Base-by-base conservation (phyloP, 768 basidiomycete species). In the Russula vinacea region DNA sequence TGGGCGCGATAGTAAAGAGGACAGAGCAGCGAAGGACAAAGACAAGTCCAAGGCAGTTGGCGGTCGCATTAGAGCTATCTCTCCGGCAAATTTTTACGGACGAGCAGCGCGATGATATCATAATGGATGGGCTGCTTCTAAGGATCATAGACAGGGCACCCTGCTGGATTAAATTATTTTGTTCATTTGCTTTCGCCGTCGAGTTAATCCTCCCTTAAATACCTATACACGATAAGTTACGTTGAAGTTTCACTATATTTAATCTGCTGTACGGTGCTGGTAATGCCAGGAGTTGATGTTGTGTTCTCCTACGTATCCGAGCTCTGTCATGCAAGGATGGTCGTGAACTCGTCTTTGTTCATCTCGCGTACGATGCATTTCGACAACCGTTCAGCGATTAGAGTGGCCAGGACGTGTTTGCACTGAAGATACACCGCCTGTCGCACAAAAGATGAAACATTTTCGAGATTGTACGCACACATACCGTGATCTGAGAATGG, bases 381-480 rank as follows among this genome's bases (percentile, higher is more conserved):
- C 4, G 76, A 76, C 56, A 90, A 72, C 57, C 79, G 81, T 32
- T 81, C 73, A 2, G 88, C 87, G 16, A 93, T 75, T 16, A 79
- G 75, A 14, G 82, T 79, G 3, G 90, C 91, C 29, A 93, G 78
- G 3, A 90, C 73, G 72, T 93, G 91, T 72, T 93, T 92, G 71
- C 91, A 93, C 91, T 92, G 67, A 17, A 22, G 32, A 40, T 58
- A 11, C 11, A 17, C 6, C 24, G 1, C 33, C 35, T 16, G 10
- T 52, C 24, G 19, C 19, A 40, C 47, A 39, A 60, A 57, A 19
- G 49, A n/a, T 2, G 47, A n/a, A 45, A 37, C 53, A 8, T 4
- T n/a, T 17, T 8, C 19, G 35, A 33, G 26, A 33, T 24, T 2
- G 35, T 13, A 47, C 10, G 22, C 17, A 19, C 13, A 52, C 76